Percentiles rank a stretch among this genome's conserved stretches.
Conservation (phyloP, 2,329 filamentous ascomycete genomes). For the Neofusicoccum sp. region DNA sequence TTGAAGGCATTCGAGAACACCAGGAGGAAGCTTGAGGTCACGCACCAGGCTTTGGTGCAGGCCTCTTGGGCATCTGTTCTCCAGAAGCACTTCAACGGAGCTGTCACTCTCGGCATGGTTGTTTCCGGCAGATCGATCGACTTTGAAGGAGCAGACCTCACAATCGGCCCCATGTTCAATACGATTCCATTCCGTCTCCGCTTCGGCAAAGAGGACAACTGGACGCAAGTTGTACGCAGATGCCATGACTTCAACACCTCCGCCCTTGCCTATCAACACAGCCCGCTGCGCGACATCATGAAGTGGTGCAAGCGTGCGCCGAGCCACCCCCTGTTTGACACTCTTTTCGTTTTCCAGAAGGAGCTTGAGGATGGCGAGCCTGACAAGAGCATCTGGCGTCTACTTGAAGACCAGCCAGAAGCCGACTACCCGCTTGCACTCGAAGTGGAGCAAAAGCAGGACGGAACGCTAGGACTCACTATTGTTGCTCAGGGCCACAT, state of each 20-base stretch:
- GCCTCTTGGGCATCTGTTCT: conserved; percentile 69
- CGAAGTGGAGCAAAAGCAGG: conserved; percentile 60
- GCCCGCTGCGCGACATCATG: conserved; percentile 72
- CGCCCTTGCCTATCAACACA: conserved; percentile 72
- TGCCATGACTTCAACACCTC: conserved; percentile 71
- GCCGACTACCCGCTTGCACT: conserved; percentile 76
- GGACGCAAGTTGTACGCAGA: conserved; percentile 58
- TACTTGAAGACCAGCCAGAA: conserved; percentile 38
- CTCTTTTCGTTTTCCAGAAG: conserved; percentile 77
- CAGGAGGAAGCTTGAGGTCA: conserved; percentile 64
- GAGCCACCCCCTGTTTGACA: conserved; percentile 64
- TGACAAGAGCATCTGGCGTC: conserved; percentile 51
- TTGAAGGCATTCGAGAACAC: conserved; percentile 50
- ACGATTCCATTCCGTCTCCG: conserved; percentile 70
- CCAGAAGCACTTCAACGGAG: conserved; percentile 47
- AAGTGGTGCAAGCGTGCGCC: conserved; percentile 67
- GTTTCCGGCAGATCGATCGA: conserved; percentile 75
- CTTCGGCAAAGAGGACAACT: conserved; percentile 49
- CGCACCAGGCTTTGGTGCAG: conserved; percentile 76
- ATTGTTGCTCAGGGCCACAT: conserved; percentile 58
- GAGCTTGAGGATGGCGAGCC: conserved; percentile 32
- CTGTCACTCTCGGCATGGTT: conserved; percentile 67
- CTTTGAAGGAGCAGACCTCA: conserved; percentile 61
- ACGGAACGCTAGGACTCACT: conserved; percentile 54
- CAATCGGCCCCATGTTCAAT: conserved; percentile 86